Base-by-base conservation (phyloP, 805 yeast species). In the Saturnispora hagleri region DNA sequence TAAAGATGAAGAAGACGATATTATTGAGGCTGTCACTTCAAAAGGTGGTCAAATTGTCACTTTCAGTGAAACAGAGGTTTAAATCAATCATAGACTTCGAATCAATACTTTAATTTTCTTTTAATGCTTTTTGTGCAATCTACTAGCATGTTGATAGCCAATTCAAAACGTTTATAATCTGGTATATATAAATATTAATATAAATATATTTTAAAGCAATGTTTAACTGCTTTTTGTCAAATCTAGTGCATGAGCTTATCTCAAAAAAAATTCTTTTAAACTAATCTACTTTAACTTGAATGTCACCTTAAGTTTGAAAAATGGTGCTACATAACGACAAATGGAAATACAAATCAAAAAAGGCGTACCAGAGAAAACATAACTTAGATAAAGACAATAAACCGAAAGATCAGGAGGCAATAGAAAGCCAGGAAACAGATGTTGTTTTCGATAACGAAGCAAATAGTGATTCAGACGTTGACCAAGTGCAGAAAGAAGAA, bases 311-410 rank as follows among this genome's bases (percentile, higher is more conserved):
- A 26, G 10, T 26, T 26, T 7, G 9, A 8, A 26, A 3, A 4
- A 76, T 76, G 81, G 81, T 76, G 10, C 63, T 77, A 13, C 81
- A 76, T 55, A 76, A 76, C 59, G 73, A 69, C 48, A 76, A 76
- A 61, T 76, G 81, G 81, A 77, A 76, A 52, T 63, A 69, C 46
- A 72, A 69, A 53, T 77, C 79, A 15, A 75, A 71, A 49, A 59
- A 61, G 36, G 62, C 67, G 17, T 74, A 74, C 53, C 57, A 69
- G 60, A 60, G 67, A 43, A 76, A 77, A 57, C 80, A 76, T 57
- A 74, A 74, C 1, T 52, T 60, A 6, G 40, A 49, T 33, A 33
- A 49, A 35, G 51, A 53, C 17, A 58, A 55, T 35, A 43, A 47
- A 17, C 51, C 53, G 0, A 40, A 52, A 28, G 36, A 53, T 22